Evolutionary conservation across 1,139 yeast species (phyloP).

Genomic region (Citeromyces hawaiiensis): DNA sequence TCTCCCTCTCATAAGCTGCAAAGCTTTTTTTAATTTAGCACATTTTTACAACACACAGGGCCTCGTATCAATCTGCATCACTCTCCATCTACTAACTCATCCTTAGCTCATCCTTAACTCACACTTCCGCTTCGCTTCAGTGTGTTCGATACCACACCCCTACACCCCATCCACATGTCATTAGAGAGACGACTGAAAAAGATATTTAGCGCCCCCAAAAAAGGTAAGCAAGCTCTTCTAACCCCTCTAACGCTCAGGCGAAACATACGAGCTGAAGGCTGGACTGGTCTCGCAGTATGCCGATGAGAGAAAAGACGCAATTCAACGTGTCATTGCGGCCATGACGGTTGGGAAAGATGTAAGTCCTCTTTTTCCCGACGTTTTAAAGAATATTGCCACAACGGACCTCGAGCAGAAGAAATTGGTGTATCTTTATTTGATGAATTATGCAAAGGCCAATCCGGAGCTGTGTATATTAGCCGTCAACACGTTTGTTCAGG

Average conservation of each 20-base stretch:
- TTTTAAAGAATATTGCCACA: constrained; percentile 91
- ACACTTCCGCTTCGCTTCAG: background rate
- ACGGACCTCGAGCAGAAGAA: constrained; percentile 95
- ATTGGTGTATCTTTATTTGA: constrained; percentile 82
- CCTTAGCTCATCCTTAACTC: no score
- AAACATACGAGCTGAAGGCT: constrained; percentile 74
- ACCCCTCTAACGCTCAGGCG: constrained; percentile 29
- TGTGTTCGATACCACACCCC: background rate
- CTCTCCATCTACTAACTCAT: no score
- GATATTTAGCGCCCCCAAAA: constrained; percentile 44
- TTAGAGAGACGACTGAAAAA: constrained; percentile 36
- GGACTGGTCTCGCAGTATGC: constrained; percentile 95
- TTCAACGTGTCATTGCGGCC: constrained; percentile 92
- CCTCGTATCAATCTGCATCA: no score
- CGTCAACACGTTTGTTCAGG: constrained; percentile 93
- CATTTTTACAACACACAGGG: no score
- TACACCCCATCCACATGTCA: background rate
- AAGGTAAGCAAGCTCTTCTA: constrained; percentile 19
- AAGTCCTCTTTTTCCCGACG: constrained; percentile 88
- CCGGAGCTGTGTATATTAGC: constrained; percentile 95
- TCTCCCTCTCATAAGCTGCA: no score
- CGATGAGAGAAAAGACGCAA: constrained; percentile 88
- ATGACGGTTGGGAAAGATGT: constrained; percentile 99
- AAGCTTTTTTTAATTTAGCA: no score
- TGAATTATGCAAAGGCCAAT: constrained; percentile 94